Evolutionary conservation across 2,329 filamentous ascomycete species (phyloP), one percentile per base, ranked within the genome.

Genomic region (Diaporthe citrichinensis): DNA sequence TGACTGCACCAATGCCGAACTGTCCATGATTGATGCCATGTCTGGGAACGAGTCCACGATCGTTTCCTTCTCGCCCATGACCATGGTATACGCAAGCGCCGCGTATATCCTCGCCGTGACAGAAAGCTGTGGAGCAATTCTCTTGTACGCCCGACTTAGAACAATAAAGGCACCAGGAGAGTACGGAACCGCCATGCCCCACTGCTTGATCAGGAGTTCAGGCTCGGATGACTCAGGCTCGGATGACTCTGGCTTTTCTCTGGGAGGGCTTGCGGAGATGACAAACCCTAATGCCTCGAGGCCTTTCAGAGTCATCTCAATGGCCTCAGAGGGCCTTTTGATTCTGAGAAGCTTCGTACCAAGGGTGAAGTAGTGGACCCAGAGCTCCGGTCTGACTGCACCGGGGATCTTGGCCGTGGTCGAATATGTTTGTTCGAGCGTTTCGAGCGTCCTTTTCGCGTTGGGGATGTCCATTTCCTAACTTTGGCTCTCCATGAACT

Each of bases 81-180:
- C 3, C 4, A 61, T 25, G 10, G 0, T 25, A n/a, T 61, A 61
- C 6, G 34, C 34, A 8, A 17, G 0, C 6, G n/a, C 23, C 34
- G 25, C 3, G 34, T 61, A 61, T 2, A 3, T 7, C 7, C 14
- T 61, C 2, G 34, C 23, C 3, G 3, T 23, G 3, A 1, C 12
- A 1, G 12, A n/a, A 25, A 17, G 15, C 6, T 39, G 2, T 36
- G 57, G 23, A 2, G 34, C 57, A 0, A 17, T 17, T 1, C 2
- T 17, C 57, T 41, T 61, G 34, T 41, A 25, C 14, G 57, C 12
- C 6, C 0, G 23, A 25, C 1, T 14, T 0, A 61, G 28, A 17
- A 1, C 0, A 15, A 14, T 1, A 25, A 61, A 61, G 0, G 57
- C 57, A 4, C 4, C 2, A 23, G 25, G 1, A 2, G 12, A 3